These are phyloP conservation scores for Zygoascus sp. DNA, from an alignment of 1,139 yeast genomes.

Conservation along the genomic window DNA sequence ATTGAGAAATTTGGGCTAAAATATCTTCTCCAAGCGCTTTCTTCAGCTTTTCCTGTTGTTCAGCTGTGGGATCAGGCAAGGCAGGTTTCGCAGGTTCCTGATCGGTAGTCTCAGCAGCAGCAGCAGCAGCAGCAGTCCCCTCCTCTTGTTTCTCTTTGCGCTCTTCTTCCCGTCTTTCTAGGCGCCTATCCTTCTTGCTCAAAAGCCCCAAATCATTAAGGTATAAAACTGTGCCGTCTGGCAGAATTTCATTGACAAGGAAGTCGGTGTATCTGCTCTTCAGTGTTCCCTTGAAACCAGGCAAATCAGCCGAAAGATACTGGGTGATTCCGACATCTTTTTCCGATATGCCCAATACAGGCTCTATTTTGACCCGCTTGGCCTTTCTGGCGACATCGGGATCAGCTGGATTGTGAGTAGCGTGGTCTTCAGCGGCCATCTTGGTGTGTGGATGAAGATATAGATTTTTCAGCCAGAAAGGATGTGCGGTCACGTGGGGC, in stretches of 20 bases:
- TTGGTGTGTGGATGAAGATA: too few relatives aligned
- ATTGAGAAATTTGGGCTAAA: conserved; percentile 48
- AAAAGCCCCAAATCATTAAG: conserved; percentile 69
- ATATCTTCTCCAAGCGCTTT: conserved; percentile 58
- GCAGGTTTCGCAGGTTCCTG: too few relatives aligned
- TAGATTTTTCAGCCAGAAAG: too few relatives aligned
- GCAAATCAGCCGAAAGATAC: conserved; percentile 49
- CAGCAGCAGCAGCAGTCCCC: too few relatives aligned
- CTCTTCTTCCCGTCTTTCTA: conserved; percentile 44
- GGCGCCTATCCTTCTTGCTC: conserved; percentile 49
- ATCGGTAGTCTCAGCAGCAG: too few relatives aligned
- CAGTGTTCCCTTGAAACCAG: conserved; percentile 72
- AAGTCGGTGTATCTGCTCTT: conserved; percentile 94
- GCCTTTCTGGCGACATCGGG: background rate
- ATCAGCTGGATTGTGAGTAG: background rate
- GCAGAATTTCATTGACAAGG: conserved; percentile 79
- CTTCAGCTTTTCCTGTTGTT: conserved; percentile 39
- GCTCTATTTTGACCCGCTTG: background rate
- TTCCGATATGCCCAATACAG: conserved; percentile 45
- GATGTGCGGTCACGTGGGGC: too few relatives aligned
- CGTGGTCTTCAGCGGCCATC: too few relatives aligned
- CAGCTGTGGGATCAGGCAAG: conserved; percentile 19
- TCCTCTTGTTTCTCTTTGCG: conserved; percentile 39
- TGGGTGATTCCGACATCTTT: conserved; percentile 80
- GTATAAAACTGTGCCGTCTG: conserved; percentile 66